Base-by-base conservation (phyloP, 139 green algal species). In the Eudorina sp. region DNA sequence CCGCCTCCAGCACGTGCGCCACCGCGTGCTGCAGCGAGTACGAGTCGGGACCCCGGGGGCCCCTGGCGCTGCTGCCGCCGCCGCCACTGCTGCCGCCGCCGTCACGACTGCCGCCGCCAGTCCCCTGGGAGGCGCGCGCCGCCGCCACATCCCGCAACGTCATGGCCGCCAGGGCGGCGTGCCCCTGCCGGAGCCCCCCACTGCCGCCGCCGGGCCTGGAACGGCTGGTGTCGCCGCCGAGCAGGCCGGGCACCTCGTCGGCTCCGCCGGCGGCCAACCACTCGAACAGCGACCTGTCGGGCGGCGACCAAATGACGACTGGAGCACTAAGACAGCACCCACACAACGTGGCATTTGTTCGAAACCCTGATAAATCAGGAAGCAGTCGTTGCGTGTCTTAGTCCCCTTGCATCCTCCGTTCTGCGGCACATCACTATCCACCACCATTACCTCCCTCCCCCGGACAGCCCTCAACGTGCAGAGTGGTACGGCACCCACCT, bases 241-340 rank as follows among this genome's bases (percentile, higher is more conserved):
- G 72, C 38, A 60, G 43, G 4, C n/a, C 43, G 19, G 27, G 21
- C 21, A 80, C 25, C 29, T 21, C 72, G 18, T 53, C 72, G 29
- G 1, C 72, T 11, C 72, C 43, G 21, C 27, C 43, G 7, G 72
- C 6, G 4, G 25, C 29, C 72, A 80, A 43, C 72, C 72, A 80
- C 41, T 80, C 72, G 31, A 58, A 80, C 4, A 80, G 72, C 27
- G 72, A 80, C 72, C 72, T 80, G 72, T 13, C 69, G 55, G 55
- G 55, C 55, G 55, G 55, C 3, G 8, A 66, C 7, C 55, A 25
- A 25, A 66, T 6, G 29, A 66, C 7, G 55, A 25, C 55, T n/a
- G n/a, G n/a, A n/a, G n/a, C n/a, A n/a, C n/a, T n/a, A n/a, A n/a
- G n/a, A n/a, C n/a, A n/a, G n/a, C n/a, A n/a, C n/a, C n/a, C n/a